Evolutionary conservation across 2,329 filamentous ascomycete genomes (phyloP), one percentile per base, ranked within the genome.

Genomic region (Botrytis porri): DNA sequence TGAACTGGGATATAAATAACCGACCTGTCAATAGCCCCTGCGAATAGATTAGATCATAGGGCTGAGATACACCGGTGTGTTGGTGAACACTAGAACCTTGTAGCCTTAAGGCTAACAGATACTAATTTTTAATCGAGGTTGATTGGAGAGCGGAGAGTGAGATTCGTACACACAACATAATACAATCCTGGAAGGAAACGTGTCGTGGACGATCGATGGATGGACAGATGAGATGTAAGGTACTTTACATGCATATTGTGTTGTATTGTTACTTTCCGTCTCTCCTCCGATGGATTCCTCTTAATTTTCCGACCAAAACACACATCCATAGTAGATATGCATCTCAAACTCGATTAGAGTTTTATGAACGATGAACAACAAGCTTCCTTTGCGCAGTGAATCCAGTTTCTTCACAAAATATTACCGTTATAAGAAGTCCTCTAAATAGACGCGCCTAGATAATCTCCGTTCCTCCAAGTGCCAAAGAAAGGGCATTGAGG

Each of bases 1-100:
- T 39, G 51, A 41, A 25, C 25, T 48, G 45, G 70, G 70, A 69
- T 72, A 72, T 72, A 72, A 72, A 72, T 72, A 72, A 41, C 51
- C 62, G 70, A 72, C 51, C 39, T 67, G 62, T 48, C 70, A 72
- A 25, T 8, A 10, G n/a, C 45, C 70, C 63, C 63, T 72, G 70
- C 20, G 1, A 22, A 57, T 37, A 48, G 69, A 63, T 63, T 60
- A 71, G 62, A 72, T 69, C 70, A 60, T 72, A 72, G 70, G 70
- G 70, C 70, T 72, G 70, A 72, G 54, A 72, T 35, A 60, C 57
- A 39, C 32, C 12, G 12, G 35, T 37, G 51, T 22, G 7, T 72
- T 67, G 35, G 69, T 64, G 41, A 67, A 29, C 48, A n/a, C 22
- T n/a, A 41, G 65, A 66, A 66, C 45, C 45, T 66, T 20, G 64